phyloP scores from a whole-genome alignment of 192 early-diverging fungal species.

The Phlyctochytrium bullatum region DNA sequence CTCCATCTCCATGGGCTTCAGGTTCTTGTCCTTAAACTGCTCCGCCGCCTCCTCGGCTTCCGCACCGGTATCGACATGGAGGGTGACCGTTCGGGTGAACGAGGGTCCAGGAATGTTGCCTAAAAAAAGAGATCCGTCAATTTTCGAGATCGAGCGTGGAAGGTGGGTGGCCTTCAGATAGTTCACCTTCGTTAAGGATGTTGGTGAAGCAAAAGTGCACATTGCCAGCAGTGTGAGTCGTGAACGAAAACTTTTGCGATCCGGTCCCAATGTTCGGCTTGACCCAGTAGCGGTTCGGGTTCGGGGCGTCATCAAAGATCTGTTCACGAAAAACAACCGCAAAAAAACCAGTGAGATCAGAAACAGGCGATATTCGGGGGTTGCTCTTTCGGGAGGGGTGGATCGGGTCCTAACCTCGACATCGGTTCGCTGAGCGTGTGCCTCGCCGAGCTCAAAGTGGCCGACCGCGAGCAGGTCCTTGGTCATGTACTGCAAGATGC shows the following conservation, averaged over 20 bases:
- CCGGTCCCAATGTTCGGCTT: conserved; percentile 63
- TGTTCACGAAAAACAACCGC: conserved; percentile 24
- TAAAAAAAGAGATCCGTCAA: background rate
- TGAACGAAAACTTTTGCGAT: conserved; percentile 70
- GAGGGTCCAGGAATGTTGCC: conserved; percentile 8
- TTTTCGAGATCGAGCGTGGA: background rate
- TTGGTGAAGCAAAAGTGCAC: conserved; percentile 82
- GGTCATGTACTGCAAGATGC: conserved; percentile 76
- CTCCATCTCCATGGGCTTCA: conserved; percentile 88
- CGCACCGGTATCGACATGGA: conserved; percentile 82
- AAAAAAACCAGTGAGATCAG: conserved; percentile 2
- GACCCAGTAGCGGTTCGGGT: conserved; percentile 65
- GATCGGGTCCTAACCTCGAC: too few species aligned
- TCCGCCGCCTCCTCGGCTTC: conserved; percentile 75
- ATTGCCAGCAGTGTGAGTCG: conserved; percentile 81
- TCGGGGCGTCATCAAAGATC: conserved; percentile 73
- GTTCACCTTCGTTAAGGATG: conserved; percentile 27
- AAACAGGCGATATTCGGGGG: too few species aligned
- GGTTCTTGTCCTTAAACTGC: conserved; percentile 71
- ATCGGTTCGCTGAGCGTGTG: conserved; percentile 69
- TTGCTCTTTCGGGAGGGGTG: too few species aligned
- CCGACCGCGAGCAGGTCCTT: conserved; percentile 69
- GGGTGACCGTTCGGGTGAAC: conserved; percentile 57
- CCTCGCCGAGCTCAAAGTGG: conserved; percentile 66
- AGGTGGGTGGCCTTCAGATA: background rate